Base-by-base conservation (phyloP, 2,329 filamentous ascomycete species). In the Paraconiothyrium sp. region DNA sequence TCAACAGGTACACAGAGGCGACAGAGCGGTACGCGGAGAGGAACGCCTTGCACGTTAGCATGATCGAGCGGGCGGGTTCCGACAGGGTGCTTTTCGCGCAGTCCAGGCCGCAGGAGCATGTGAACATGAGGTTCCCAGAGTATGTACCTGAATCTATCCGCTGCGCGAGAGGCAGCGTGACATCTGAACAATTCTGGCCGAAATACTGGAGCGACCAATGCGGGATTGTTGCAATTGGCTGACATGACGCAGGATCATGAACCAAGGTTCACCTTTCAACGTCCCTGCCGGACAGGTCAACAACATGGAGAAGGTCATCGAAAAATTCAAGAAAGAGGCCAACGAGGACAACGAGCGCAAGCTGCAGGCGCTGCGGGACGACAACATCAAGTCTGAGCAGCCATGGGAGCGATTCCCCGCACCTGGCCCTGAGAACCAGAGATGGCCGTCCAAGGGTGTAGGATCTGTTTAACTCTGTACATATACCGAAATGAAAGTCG, bases 91-190 rank as follows among this genome's bases (percentile, higher is more conserved):
- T 91, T 67, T 89, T 90, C 74, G 61, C 78, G 66, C 81, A 82
- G 65, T 68, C 73, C n/a, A 76, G 76, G 71, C 80, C 83, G 34
- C 78, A 82, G 66, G 81, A 78, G 57, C 76, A 82, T 67, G 79
- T 88, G 48, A 82, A 87, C 22, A 76, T 91, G 76, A 85, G 79
- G 73, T 88, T 85, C 70, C 88, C 86, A 37, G 89, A 91, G 89
- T 91, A 85, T 64, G 88, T 85, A 35, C 47, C 10, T 43, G 7
- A 20, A n/a, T 20, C 47, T 8, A 4, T 11, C n/a, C 11, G n/a
- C n/a, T 35, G 10, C 35, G 20, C 14, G 11, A 20, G n/a, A n/a
- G 16, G n/a, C 1, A 41, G 39, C 20, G 30, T 10, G 8, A 10
- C 24, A 16, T 3, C 41, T 14, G 39, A 27, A 7, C n/a, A 24